A percentile compares a stretch with the other conserved stretches of the same genome.
phyloP scores from a whole-genome alignment of 2,329 filamentous ascomycete genomes.

The Penicillium sp. region DNA sequence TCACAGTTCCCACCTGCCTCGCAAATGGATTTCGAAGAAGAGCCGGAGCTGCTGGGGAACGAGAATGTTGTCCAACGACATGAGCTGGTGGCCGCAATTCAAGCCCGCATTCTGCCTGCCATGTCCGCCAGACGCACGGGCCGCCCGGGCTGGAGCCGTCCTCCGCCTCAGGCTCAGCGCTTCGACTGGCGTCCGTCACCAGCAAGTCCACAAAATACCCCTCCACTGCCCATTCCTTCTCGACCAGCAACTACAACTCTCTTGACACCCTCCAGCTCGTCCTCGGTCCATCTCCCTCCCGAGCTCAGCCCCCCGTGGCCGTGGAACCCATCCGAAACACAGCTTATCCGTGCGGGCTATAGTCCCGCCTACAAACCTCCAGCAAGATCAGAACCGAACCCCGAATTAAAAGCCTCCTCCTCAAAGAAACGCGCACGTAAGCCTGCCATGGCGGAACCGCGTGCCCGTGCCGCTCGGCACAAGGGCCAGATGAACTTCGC shows the following conservation, averaged over 20 bases:
- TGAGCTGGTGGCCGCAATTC: conserved; percentile 1
- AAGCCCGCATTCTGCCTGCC: conserved; percentile 22
- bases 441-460: conserved; percentile 67
- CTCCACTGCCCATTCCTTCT: background rate
- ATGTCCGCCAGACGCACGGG: conserved; percentile 24
- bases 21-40: background rate
- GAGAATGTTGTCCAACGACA: background rate
- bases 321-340: conserved; percentile 25
- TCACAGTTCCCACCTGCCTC: background rate
- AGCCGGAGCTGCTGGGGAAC: background rate
- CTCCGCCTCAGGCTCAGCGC: background rate
- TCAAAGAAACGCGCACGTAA: conserved; percentile 15
- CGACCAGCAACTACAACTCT: background rate
- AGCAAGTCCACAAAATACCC: background rate
- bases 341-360: conserved; percentile 28
- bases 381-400: background rate
- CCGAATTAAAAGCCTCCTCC: background rate
- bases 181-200: background rate
- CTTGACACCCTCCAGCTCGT: background rate
- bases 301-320: conserved; percentile 23
- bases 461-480: conserved; percentile 75
- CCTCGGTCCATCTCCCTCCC: conserved; percentile 19
- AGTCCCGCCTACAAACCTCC: conserved; percentile 12
- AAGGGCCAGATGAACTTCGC: conserved; percentile 80
- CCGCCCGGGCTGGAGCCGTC: conserved; percentile 14